phyloP scores from a whole-genome alignment of 305 asterid species.

The Solanum hybrid region DNA sequence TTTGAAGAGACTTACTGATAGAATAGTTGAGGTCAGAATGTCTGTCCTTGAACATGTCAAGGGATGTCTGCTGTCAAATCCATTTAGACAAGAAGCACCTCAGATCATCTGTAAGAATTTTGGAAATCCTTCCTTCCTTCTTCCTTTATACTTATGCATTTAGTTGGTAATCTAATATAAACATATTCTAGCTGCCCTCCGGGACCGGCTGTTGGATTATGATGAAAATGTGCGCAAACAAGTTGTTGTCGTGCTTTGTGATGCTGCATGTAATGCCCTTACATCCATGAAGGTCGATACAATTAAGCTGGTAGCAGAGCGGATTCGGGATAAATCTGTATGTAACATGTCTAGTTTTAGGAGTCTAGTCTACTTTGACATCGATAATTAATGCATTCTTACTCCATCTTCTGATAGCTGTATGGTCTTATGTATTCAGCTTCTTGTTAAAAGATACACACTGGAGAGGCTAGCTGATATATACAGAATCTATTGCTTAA shows the following conservation, averaged over 20 bases:
- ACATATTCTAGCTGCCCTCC: conserved; percentile 64
- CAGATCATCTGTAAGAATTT: conserved; percentile 66
- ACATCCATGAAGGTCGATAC: conserved; percentile 62
- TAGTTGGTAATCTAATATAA: conserved; percentile 21
- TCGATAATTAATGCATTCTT: neutral
- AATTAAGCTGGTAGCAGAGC: conserved; percentile 81
- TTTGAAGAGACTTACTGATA: conserved; percentile 84
- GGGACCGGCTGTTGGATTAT: conserved; percentile 81
- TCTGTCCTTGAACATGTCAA: conserved; percentile 74
- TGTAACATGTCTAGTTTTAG: conserved; percentile 19
- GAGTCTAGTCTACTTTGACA: neutral
- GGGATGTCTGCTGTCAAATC: conserved; percentile 64
- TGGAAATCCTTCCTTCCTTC: conserved; percentile 1
- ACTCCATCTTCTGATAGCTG: conserved; percentile 11
- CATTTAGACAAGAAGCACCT: conserved; percentile 68
- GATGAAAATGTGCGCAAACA: conserved; percentile 91
- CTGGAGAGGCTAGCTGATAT: conserved; percentile 92
- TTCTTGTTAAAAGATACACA: conserved; percentile 76
- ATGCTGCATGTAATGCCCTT: conserved; percentile 61
- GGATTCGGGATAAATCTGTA: conserved; percentile 97
- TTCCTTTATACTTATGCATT: conserved; percentile 1
- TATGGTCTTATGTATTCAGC: conserved; percentile 42
- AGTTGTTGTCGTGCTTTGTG: conserved; percentile 85
- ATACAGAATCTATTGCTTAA: conserved; percentile 58
- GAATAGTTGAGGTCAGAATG: conserved; percentile 80